Evolutionary conservation across 768 basidiomycete species (phyloP), one percentile per base, ranked within the genome.

Genomic region (Xerocomus potaroensis): DNA sequence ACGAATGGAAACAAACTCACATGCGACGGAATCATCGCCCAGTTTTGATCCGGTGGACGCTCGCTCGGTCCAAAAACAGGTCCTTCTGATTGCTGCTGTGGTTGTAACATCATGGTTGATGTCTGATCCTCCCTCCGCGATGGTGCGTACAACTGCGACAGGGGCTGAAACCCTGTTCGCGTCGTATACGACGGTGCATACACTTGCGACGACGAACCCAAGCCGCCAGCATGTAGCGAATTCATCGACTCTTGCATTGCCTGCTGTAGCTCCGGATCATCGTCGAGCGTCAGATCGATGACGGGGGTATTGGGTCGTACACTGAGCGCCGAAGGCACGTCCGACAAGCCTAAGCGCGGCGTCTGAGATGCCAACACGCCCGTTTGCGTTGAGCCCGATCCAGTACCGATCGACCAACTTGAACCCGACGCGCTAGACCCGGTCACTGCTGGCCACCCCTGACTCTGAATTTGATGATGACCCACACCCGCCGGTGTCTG

Each of bases 1-100:
- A 12, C 9, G 22, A 32, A 24, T 21, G 5, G 22, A n/a, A 24
- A 32, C 18, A 12, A 10, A 34, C 62, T 58, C 68, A 85, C 85
- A 60, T 83, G 80, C 6, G 84, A 79, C 16, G 79, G 78, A 8
- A 86, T 84, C 60, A 87, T 63, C 40, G 82, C 81, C 85, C 84
- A 87, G 45, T 73, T 74, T 1, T 82, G 76, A 59, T 86, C 73
- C 2, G 84, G 73, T 4, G 81, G 74, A 33, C 84, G 72, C 31
- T 80, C 69, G 49, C 76, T 81, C 14, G 83, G 81, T 0, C 78
- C 73, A 62, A 86, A 81, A 33, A 71, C 67, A 1, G 74, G 63
- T 7, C 60, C 65, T 22, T 61, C 62, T 40, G 69, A 56, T 27
- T 69, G 67, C 4, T 46, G 35, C 27, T 50, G 49, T 8, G 21